A percentile compares a stretch with the other conserved stretches of the same genome.
Evolutionary conservation across 2,329 filamentous ascomycete species (phyloP).

Genomic region (Exserohilum turcica): DNA sequence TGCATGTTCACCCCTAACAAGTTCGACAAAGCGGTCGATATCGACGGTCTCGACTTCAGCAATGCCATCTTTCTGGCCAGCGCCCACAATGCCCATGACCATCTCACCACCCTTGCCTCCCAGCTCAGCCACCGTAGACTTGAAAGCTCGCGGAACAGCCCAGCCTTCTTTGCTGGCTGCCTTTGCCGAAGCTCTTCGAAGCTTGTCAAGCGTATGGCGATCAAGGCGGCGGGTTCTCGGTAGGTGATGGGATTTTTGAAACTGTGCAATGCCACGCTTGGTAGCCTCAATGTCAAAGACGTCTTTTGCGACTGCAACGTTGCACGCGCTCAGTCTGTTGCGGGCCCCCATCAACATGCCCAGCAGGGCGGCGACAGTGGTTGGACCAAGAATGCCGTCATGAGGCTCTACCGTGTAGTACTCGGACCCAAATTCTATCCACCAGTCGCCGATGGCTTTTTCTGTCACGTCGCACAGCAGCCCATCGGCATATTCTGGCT

Average conservation of each 20-base stretch:
- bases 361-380: slow-evolving; percentile 84
- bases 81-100: slow-evolving; percentile 89
- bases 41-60: slow-evolving; percentile 92
- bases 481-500: slow-evolving; percentile 88
- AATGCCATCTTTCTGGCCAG: slow-evolving; percentile 83
- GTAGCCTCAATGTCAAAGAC: slow-evolving; percentile 84
- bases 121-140: slow-evolving; percentile 91
- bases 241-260: slow-evolving; percentile 87
- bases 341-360: slow-evolving; percentile 88
- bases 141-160: slow-evolving; percentile 91
- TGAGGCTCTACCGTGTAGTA: slow-evolving; percentile 91
- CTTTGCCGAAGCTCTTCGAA: slow-evolving; percentile 86
- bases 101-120: slow-evolving; percentile 93
- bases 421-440: slow-evolving; percentile 89
- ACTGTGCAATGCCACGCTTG: slow-evolving; percentile 82
- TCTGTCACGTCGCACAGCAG: slow-evolving; percentile 93
- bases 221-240: slow-evolving; percentile 79
- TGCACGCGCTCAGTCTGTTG: slow-evolving; percentile 83
- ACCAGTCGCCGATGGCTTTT: slow-evolving; percentile 89
- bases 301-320: slow-evolving; percentile 85
- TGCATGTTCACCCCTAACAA: slow-evolving; percentile 78
- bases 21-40: slow-evolving; percentile 78
- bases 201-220: slow-evolving; percentile 76
- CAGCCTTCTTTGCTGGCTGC: slow-evolving; percentile 87
- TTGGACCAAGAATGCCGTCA: slow-evolving; percentile 90